Percentiles rank a stretch among this genome's conserved stretches.
Evolutionary conservation across 805 yeast species (phyloP).

Genomic region (Myxozyma sirexii): DNA sequence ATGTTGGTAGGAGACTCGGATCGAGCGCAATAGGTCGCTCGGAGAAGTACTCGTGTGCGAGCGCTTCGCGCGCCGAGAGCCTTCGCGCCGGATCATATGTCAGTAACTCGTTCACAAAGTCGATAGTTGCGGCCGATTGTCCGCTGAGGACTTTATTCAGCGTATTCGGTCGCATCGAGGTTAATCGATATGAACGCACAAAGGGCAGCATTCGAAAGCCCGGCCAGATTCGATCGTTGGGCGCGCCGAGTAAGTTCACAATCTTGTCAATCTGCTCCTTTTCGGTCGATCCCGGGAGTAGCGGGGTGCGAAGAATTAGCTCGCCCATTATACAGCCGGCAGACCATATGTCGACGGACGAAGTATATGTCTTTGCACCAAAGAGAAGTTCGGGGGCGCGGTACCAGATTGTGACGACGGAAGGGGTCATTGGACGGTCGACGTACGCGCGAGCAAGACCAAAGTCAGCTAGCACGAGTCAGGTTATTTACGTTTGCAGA

Average conservation of each 20-base stretch:
- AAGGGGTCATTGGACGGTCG: slow-evolving; percentile 28
- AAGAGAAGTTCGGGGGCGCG: slow-evolving; percentile 90
- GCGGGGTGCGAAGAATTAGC: slow-evolving; percentile 68
- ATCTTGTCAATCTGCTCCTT: slow-evolving; percentile 76
- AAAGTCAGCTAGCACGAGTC: slow-evolving; percentile 22
- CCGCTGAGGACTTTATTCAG: slow-evolving; percentile 50
- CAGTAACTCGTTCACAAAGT: slow-evolving; percentile 65
- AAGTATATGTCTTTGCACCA: slow-evolving; percentile 84
- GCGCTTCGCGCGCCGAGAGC: slow-evolving; percentile 66
- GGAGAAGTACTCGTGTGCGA: slow-evolving; percentile 67
- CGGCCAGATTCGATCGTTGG: slow-evolving; percentile 73
- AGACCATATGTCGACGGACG: slow-evolving; percentile 95
- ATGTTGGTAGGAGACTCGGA: slow-evolving; percentile 26
- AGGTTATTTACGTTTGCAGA: background rate
- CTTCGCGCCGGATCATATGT: slow-evolving; percentile 69
- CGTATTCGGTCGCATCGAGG: slow-evolving; percentile 28
- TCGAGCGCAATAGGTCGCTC: slow-evolving; percentile 57
- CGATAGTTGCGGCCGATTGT: slow-evolving; percentile 52
- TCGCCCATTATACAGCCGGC: slow-evolving; percentile 89
- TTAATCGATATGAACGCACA: slow-evolving; percentile 49
- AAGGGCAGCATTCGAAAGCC: slow-evolving; percentile 69
- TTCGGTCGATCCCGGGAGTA: slow-evolving; percentile 86
- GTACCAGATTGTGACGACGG: slow-evolving; percentile 92
- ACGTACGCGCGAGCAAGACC: slow-evolving; percentile 41
- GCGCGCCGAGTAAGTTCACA: slow-evolving; percentile 83